These are phyloP conservation scores for Leccinum longicurvipes DNA, from an alignment of 768 basidiomycete species.

Conservation along the genomic window DNA sequence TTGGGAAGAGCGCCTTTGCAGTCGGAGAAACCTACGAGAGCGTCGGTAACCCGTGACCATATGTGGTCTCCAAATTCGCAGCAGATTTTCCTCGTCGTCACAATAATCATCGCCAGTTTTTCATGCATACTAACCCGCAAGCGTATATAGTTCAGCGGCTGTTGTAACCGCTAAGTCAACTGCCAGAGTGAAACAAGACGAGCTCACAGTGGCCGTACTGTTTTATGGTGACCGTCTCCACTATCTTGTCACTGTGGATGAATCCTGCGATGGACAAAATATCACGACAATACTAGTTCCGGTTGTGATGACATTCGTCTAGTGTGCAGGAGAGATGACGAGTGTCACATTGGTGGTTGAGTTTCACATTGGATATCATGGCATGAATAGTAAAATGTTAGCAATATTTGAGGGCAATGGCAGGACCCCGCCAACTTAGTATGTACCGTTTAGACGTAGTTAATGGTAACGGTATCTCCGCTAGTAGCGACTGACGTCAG, in stretches of 20 bases:
- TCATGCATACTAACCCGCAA: neutral
- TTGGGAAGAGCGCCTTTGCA: neutral
- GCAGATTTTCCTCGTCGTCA: neutral
- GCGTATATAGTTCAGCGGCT: neutral
- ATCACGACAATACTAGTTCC: neutral
- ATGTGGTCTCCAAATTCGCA: neutral
- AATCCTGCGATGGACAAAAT: neutral
- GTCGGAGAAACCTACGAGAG: neutral
- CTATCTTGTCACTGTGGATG: neutral
- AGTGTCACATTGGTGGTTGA: neutral
- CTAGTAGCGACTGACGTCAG: slow-evolving; percentile 12
- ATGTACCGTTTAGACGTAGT: slow-evolving; percentile 9
- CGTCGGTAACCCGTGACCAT: neutral
- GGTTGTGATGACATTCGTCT: neutral
- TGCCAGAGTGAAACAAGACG: too few species aligned
- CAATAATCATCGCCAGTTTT: neutral
- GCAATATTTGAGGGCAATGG: too few species aligned
- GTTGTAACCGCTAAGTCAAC: too few species aligned
- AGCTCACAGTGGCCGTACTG: neutral
- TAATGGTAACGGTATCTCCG: slow-evolving; percentile 1
- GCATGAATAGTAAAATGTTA: too few species aligned
- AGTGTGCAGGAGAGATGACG: neutral
- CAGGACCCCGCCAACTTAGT: too few species aligned
- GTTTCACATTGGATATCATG: too few species aligned
- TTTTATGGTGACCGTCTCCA: neutral